Conservation (phyloP, 75 land plant species). For the Cryptomeria japonica region DNA sequence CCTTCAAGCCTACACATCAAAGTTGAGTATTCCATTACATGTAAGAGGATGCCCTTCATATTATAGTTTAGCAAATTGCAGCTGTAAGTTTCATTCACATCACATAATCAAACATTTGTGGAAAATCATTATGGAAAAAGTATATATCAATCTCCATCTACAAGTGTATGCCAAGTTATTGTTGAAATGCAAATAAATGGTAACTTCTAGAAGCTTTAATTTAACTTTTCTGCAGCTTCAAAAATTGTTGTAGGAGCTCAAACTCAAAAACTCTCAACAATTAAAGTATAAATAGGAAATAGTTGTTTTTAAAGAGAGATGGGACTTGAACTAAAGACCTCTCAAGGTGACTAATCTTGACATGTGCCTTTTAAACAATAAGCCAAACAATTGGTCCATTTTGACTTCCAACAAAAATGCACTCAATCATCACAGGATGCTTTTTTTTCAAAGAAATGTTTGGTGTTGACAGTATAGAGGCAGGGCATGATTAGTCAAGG, state of each 20-base stretch:
- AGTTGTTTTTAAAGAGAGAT: no score
- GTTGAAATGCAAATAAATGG: not conserved
- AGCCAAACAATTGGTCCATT: no score
- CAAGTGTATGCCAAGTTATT: not conserved
- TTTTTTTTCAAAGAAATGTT: no score
- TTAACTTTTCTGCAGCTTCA: not conserved
- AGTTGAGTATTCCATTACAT: not conserved
- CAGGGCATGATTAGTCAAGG: no score
- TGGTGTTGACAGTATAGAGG: no score
- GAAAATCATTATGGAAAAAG: not conserved
- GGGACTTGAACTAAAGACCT: no score
- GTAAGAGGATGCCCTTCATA: not conserved
- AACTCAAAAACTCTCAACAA: no score
- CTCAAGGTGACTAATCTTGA: no score
- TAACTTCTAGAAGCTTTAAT: not conserved
- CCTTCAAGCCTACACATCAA: constrained; percentile 10
- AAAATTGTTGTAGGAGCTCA: not conserved
- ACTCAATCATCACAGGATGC: no score
- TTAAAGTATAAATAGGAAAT: no score
- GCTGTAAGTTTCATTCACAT: not conserved
- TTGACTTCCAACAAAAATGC: no score
- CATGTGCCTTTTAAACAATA: no score
- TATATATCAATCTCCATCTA: not conserved
- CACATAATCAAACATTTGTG: not conserved
- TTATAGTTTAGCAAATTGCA: not conserved